Evolutionary conservation across 768 basidiomycete genomes (phyloP), one percentile per base, ranked within the genome.

Genomic region (Boletales sp.): DNA sequence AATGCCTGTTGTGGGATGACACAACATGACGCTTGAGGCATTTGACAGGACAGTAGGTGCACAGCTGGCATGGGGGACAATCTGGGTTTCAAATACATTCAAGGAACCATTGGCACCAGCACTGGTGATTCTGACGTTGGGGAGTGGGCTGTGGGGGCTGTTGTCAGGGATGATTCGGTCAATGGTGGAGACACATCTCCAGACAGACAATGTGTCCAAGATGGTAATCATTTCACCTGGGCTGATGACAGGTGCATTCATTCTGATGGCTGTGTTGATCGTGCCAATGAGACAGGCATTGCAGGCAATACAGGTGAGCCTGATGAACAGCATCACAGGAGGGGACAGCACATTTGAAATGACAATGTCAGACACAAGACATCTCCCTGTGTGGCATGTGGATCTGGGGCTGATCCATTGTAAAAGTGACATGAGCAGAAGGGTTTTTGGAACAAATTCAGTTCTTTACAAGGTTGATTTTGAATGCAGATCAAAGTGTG

Each of bases 141-240:
- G 64, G 60, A 56, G 71, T 61, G 30, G 70, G 44, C 67, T 74
- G 38, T 79, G 64, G 36, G 56, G 60, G 38, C 51, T 80, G 8
- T 61, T 78, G 25, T 72, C 74, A 17, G 76, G 74, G 14, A 75
- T 70, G 4, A 73, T 79, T 53, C 67, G 68, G 40, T 68, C 74
- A 13, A 66, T 67, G 18, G 57, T 73, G 44, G 61, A 67, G 49
- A 62, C 63, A 9, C 64, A 70, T 47, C 62, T 68, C 51, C 52
- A 61, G 46, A 51, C 55, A 53, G 47, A 61, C 51, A 19, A 59
- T 43, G 9, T 61, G 45, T 53, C 61, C 38, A 58, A 15, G 37
- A 61, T 49, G 43, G 57, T 40, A 18, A 35, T 72, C 28, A 69
- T 79, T 17, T 65, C 70, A 12, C 76, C 78, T 13, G 70, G 72